phyloP scores from a whole-genome alignment of 192 early-diverging fungal genomes.

The Rhizophagus sp. region DNA sequence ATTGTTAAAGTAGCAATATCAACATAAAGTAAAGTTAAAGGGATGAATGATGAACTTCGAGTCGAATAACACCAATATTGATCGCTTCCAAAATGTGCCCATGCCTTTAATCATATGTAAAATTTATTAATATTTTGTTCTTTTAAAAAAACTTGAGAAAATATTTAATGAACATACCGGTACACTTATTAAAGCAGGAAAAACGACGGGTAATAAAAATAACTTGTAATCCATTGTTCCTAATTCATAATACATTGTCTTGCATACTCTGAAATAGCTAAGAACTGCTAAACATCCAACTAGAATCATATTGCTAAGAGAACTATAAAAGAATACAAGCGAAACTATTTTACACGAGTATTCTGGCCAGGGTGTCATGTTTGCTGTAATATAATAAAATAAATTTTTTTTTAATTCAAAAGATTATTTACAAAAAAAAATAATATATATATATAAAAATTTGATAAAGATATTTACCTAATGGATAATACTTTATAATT shows the following conservation, averaged over 20 bases:
- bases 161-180: not conserved
- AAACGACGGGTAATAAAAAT: not conserved
- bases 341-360: not conserved
- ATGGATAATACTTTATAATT: not conserved
- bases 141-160: not conserved
- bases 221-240: not conserved
- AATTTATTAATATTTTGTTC: no score
- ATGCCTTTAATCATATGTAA: not conserved
- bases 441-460: not conserved
- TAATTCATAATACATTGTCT: not conserved
- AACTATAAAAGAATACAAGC: not conserved
- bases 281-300: not conserved
- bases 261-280: conserved; percentile 4
- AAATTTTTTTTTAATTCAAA: not conserved
- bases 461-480: not conserved
- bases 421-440: not conserved
- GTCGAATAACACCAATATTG: not conserved
- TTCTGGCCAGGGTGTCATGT: not conserved
- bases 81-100: not conserved
- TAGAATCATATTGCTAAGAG: not conserved
- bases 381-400: not conserved
- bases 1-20: not conserved
- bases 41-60: not conserved
- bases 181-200: not conserved
- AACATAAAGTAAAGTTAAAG: not conserved